Conservation (phyloP, 2,329 filamentous ascomycete species). For the Hymenoscyphus scutula region DNA sequence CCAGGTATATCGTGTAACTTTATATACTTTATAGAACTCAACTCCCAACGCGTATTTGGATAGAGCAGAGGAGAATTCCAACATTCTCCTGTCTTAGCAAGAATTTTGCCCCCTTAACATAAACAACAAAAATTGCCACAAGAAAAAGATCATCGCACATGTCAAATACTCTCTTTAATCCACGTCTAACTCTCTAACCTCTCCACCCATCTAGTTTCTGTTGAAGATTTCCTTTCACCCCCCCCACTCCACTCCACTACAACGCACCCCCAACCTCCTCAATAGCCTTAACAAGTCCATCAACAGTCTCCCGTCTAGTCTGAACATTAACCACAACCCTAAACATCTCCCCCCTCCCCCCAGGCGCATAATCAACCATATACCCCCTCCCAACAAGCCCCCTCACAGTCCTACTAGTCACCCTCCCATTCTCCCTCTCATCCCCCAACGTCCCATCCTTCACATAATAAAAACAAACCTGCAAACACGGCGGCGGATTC, state of each 20-base stretch:
- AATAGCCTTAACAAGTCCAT: conserved; percentile 60
- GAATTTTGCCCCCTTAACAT: too few species aligned
- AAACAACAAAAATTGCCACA: too few species aligned
- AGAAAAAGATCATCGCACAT: too few species aligned
- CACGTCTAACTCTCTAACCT: too few species aligned
- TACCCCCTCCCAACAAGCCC: conserved; percentile 58
- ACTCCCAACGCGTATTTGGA: too few species aligned
- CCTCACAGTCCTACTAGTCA: conserved; percentile 54
- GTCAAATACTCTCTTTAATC: too few species aligned
- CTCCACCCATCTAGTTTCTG: too few species aligned
- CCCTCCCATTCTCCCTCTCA: conserved; percentile 48
- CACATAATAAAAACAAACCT: conserved; percentile 91
- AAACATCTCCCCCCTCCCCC: conserved; percentile 62
- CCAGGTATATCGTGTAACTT: too few species aligned
- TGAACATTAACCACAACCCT: conserved; percentile 65
- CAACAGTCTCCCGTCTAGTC: conserved; percentile 58
- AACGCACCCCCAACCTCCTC: conserved; percentile 36
- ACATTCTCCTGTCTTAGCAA: too few species aligned
- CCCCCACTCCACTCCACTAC: neutral
- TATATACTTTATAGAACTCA: too few species aligned
- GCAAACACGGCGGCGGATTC: conserved; percentile 81
- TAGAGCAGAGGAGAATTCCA: too few species aligned
- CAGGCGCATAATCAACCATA: conserved; percentile 59
- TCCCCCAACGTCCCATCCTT: conserved; percentile 50
- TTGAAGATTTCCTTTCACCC: too few species aligned